Evolutionary conservation across 495 filamentous ascomycete species (phyloP).

Genomic region (Aspergillus egyptiacus): DNA sequence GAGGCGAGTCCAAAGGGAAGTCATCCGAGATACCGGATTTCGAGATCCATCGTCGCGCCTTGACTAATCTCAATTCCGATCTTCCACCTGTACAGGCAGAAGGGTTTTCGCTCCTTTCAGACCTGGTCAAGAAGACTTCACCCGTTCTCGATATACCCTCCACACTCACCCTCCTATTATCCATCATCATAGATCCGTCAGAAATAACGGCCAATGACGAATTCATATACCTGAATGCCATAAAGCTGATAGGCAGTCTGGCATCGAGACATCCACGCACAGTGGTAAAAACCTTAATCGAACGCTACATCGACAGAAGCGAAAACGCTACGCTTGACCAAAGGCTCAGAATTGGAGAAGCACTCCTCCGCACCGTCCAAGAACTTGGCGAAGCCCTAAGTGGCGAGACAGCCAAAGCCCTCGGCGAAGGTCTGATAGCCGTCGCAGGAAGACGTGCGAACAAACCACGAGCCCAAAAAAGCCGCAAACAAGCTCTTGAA

Average conservation of each 20-base stretch:
- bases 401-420: conserved; percentile 49
- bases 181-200: conserved; percentile 53
- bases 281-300: conserved; percentile 58
- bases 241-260: conserved; percentile 62
- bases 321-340: conserved; percentile 57
- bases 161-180: conserved; percentile 59
- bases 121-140: conserved; percentile 54
- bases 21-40: conserved; percentile 53
- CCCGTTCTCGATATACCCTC: conserved; percentile 66
- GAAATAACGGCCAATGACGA: conserved; percentile 49
- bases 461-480: conserved; percentile 50
- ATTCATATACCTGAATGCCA: conserved; percentile 66
- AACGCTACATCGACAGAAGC: conserved; percentile 59
- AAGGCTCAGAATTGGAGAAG: conserved; percentile 67
- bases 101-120: conserved; percentile 64
- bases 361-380: conserved; percentile 62
- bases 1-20: conserved; percentile 32
- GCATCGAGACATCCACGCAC: conserved; percentile 59
- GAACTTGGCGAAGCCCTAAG: conserved; percentile 56
- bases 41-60: conserved; percentile 63
- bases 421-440: conserved; percentile 58
- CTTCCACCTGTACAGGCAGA: conserved; percentile 73
- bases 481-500: conserved; percentile 42
- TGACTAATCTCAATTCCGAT: conserved; percentile 69
- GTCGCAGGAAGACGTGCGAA: conserved; percentile 58